Evolutionary conservation across 2,329 filamentous ascomycete genomes (phyloP).

Genomic region (Trichoderma oligosporum): DNA sequence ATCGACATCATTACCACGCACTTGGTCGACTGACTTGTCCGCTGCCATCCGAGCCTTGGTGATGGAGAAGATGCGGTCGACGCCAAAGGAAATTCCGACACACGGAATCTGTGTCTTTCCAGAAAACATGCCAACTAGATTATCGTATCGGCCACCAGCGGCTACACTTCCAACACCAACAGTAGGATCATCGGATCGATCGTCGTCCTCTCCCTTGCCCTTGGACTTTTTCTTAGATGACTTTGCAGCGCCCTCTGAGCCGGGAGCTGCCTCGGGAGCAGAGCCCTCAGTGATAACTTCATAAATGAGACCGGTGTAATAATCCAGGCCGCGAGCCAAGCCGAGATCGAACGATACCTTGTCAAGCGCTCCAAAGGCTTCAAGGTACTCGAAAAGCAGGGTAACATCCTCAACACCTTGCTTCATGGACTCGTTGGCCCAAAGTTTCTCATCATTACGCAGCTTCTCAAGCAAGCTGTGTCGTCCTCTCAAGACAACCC

Average conservation of each 20-base stretch:
- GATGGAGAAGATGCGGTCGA: conserved; percentile 93
- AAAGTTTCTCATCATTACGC: conserved; percentile 62
- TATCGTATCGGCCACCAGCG: conserved; percentile 87
- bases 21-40: conserved; percentile 57
- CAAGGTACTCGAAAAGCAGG: conserved; percentile 75
- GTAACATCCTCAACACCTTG: conserved; percentile 77
- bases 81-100: conserved; percentile 75
- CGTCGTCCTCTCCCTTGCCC: conserved; percentile 53
- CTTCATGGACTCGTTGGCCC: conserved; percentile 70
- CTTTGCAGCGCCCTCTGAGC: conserved; percentile 25
- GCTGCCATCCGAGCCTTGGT: conserved; percentile 71
- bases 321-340: conserved; percentile 85
- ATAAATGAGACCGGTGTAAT: conserved; percentile 88
- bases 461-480: conserved; percentile 70
- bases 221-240: conserved; percentile 46
- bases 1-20: conserved; percentile 72
- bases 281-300: conserved; percentile 83
- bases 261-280: conserved; percentile 46
- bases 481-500: conserved; percentile 72
- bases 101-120: conserved; percentile 73
- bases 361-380: conserved; percentile 68
- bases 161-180: conserved; percentile 84
- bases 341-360: conserved; percentile 85
- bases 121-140: conserved; percentile 90
- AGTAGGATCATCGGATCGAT: conserved; percentile 73